These are phyloP conservation scores for Neurospora africana DNA, from an alignment of 495 filamentous ascomycete genomes.

Conservation along the genomic window DNA sequence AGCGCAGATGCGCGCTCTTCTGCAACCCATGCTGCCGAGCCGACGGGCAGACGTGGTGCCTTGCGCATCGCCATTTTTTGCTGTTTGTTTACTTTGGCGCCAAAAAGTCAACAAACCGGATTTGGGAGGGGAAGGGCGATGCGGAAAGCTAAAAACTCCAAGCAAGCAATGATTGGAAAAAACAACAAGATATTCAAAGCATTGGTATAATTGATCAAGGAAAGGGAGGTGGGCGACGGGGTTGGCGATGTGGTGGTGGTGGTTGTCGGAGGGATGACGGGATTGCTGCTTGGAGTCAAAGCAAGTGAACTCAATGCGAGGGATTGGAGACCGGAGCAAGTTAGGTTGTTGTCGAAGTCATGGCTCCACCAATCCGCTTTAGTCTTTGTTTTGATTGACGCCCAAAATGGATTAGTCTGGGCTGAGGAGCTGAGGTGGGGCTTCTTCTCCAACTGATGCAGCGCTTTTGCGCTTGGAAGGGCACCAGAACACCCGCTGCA, in stretches of 20 bases:
- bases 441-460: neutral
- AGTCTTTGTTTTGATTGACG: constrained; percentile 24
- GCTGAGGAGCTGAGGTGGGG: constrained; percentile 11
- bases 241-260: neutral
- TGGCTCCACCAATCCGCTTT: constrained; percentile 3
- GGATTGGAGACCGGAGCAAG: too few species aligned
- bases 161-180: neutral
- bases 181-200: neutral
- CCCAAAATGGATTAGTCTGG: constrained; percentile 19
- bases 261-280: constrained; percentile 1
- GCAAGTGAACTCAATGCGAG: neutral
- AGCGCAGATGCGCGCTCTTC: constrained; percentile 41
- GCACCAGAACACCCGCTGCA: neutral
- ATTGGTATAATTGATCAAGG: neutral
- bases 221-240: neutral
- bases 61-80: constrained; percentile 41
- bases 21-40: constrained; percentile 43
- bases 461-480: neutral
- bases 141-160: neutral
- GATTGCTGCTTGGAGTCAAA: neutral
- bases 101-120: constrained; percentile 1
- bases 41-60: constrained; percentile 43
- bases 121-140: neutral
- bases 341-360: constrained; percentile 11
- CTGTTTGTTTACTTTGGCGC: constrained; percentile 5